A percentile compares a stretch with the other conserved stretches of the same genome.
phyloP scores from a whole-genome alignment of 2,329 filamentous ascomycete genomes.

The Ophiostoma sp. region DNA sequence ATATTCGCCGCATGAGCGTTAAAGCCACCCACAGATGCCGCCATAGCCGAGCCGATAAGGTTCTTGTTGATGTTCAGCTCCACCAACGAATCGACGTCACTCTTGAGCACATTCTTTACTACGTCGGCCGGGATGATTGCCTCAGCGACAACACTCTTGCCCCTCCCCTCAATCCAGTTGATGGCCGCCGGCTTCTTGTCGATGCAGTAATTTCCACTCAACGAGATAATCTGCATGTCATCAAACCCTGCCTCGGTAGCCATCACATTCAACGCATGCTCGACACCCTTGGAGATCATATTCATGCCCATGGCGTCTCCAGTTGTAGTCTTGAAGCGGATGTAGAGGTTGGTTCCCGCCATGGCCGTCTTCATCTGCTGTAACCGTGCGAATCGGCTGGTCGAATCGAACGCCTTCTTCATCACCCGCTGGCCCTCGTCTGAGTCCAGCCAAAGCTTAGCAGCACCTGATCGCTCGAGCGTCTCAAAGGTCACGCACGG shows the following conservation, averaged over 20 bases:
- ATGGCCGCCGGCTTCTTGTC: slow-evolving; percentile 98
- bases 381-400: slow-evolving; percentile 85
- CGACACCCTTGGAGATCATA: slow-evolving; percentile 99
- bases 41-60: slow-evolving; percentile 94
- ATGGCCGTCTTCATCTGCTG: slow-evolving; percentile 87
- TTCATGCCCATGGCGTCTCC: slow-evolving; percentile 99
- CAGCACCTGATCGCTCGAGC: slow-evolving; percentile 79
- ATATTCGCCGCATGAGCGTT: slow-evolving; percentile 98
- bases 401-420: slow-evolving; percentile 94
- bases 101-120: slow-evolving; percentile 85
- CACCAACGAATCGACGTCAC: slow-evolving; percentile 82
- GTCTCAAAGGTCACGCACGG: slow-evolving; percentile 91
- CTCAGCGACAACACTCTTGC: slow-evolving; percentile 94
- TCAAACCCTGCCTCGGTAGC: slow-evolving; percentile 80
- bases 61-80: slow-evolving; percentile 95
- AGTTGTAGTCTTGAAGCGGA: slow-evolving; percentile 97
- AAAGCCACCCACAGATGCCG: slow-evolving; percentile 89
- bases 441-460: slow-evolving; percentile 94
- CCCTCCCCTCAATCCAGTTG: slow-evolving; percentile 98
- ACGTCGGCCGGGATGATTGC: slow-evolving; percentile 89
- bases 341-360: slow-evolving; percentile 91
- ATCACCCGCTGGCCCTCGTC: slow-evolving; percentile 75
- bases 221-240: slow-evolving; percentile 89
- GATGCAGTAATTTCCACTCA: slow-evolving; percentile 96
- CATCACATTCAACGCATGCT: slow-evolving; percentile 90